phyloP scores from a whole-genome alignment of 345 rosid genomes.

The Moringa oleifera region DNA sequence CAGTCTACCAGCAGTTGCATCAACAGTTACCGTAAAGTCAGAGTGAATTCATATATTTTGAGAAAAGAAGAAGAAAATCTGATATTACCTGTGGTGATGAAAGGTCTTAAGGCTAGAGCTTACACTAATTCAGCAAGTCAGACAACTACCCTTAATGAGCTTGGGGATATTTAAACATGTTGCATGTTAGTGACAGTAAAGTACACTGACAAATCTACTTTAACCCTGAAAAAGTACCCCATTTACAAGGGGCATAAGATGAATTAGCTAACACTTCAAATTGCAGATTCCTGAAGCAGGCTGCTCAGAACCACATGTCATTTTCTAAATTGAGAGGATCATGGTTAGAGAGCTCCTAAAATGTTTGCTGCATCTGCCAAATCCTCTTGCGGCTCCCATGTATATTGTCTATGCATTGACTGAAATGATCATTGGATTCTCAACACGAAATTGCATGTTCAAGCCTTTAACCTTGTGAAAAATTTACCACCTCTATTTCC shows the following conservation, averaged over 20 bases:
- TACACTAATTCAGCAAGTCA: constrained; percentile 13
- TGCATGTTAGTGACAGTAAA: constrained; percentile 6
- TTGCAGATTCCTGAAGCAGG: not conserved
- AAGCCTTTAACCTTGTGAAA: constrained; percentile 36
- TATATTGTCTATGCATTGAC: not conserved
- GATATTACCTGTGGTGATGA: not conserved
- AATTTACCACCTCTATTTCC: constrained; percentile 52
- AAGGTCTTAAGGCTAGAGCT: not conserved
- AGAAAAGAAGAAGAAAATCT: no score
- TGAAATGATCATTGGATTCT: not conserved
- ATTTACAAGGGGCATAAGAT: no score
- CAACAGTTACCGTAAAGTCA: no score
- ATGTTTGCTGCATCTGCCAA: not conserved
- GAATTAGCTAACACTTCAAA: not conserved
- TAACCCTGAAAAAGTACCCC: not conserved
- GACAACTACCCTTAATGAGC: not conserved
- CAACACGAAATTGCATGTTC: constrained; percentile 4
- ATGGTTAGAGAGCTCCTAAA: not conserved
- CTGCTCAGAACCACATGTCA: not conserved
- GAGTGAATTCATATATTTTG: no score
- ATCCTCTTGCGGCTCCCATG: not conserved
- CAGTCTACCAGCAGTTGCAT: no score
- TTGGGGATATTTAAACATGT: constrained; percentile 9
- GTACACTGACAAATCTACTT: constrained; percentile 7
- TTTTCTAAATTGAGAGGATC: not conserved